Conservation (phyloP, 768 basidiomycete genomes). For the Auriscalpium orientale region DNA sequence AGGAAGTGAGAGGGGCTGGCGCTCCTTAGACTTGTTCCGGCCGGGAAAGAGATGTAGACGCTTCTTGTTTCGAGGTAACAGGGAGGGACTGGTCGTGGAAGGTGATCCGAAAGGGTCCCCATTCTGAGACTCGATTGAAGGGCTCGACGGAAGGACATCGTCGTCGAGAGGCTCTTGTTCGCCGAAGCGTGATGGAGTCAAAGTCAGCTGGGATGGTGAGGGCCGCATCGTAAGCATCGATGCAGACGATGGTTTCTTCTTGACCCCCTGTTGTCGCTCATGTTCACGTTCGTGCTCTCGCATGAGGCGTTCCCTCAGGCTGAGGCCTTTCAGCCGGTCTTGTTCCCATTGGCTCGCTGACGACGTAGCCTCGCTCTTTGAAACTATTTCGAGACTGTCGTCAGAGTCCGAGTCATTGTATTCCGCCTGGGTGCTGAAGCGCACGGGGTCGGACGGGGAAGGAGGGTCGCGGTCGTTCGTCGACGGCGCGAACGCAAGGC, state of each 20-base stretch:
- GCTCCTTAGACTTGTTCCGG: conserved; percentile 8
- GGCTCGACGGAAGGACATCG: conserved; percentile 8
- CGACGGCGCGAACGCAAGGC: conserved; percentile 1
- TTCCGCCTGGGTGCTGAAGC: conserved; percentile 16
- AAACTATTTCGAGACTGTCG: conserved; percentile 13
- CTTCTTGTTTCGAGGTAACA: conserved; percentile 4
- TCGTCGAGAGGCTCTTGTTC: conserved; percentile 3
- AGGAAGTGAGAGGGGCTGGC: conserved; percentile 10
- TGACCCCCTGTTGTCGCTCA: not conserved
- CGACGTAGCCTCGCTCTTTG: conserved; percentile 7
- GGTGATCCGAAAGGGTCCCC: not conserved
- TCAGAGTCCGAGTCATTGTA: conserved; percentile 14
- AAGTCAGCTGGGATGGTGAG: conserved; percentile 12
- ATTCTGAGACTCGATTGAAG: conserved; percentile 9
- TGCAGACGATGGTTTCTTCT: not conserved
- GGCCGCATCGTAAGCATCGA: conserved; percentile 2
- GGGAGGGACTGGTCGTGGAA: conserved; percentile 6
- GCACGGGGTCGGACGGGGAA: conserved; percentile 3
- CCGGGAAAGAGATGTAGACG: conserved; percentile 13
- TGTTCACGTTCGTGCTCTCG: not conserved
- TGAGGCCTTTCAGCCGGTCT: conserved; percentile 2
- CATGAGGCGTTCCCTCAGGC: not conserved
- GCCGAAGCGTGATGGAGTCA: conserved; percentile 1
- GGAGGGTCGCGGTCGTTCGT: not conserved
- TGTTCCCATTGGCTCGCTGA: conserved; percentile 7